These are phyloP conservation scores for Dioscorea cayenensis DNA, from an alignment of 116 monocot species.

Conservation along the genomic window DNA sequence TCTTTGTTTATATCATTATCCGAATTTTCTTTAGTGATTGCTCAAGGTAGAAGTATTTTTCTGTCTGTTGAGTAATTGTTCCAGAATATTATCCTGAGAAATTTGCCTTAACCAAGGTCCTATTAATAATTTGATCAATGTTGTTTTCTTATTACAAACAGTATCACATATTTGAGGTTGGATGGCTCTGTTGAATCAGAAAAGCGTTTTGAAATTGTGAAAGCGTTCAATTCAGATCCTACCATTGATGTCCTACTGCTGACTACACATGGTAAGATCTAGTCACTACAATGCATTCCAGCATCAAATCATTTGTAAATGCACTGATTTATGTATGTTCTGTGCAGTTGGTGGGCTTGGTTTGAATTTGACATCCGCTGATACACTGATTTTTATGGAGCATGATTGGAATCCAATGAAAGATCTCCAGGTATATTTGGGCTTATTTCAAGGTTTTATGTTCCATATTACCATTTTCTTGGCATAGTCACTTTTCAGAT, in stretches of 20 bases:
- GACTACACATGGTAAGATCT: constrained; percentile 78
- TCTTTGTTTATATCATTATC: no score
- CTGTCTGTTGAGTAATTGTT: no score
- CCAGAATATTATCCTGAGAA: no score
- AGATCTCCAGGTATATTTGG: constrained; percentile 70
- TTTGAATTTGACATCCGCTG: constrained; percentile 91
- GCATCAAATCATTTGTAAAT: background rate
- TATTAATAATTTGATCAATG: background rate
- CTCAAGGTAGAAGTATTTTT: no score
- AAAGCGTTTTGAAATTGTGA: constrained; percentile 93
- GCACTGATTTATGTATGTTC: constrained; percentile 13
- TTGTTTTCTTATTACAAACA: constrained; percentile 17
- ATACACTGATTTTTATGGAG: constrained; percentile 94
- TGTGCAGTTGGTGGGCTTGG: constrained; percentile 93
- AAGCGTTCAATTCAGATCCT: constrained; percentile 94
- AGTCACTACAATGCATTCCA: background rate
- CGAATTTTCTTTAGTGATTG: no score
- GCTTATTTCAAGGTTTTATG: background rate
- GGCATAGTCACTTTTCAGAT: background rate
- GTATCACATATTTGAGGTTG: constrained; percentile 81
- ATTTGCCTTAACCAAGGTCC: background rate
- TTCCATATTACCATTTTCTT: background rate
- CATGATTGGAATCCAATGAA: constrained; percentile 99
- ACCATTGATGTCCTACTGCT: constrained; percentile 91
- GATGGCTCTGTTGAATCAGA: constrained; percentile 91